Evolutionary conservation across 2,329 filamentous ascomycete genomes (phyloP).

Genomic region (Cyclaneusma minus): DNA sequence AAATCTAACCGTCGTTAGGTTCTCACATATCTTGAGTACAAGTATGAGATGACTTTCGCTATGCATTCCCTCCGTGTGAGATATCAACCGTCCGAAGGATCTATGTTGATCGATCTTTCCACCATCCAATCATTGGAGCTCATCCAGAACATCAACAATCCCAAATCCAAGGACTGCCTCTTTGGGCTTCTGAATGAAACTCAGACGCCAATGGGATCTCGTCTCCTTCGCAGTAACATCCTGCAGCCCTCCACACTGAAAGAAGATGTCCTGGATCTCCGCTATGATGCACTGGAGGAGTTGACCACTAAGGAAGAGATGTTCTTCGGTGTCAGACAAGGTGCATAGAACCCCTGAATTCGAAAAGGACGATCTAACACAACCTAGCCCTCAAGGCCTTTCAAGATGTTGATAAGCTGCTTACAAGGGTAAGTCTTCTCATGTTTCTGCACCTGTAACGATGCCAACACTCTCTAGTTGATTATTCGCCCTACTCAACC

Average conservation of each 20-base stretch:
- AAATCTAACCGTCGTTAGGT: conserved; percentile 31
- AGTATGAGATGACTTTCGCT: conserved; percentile 52
- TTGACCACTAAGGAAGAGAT: conserved; percentile 69
- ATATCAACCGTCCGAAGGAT: conserved; percentile 77
- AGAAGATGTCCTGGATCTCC: conserved; percentile 45
- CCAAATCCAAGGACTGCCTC: conserved; percentile 67
- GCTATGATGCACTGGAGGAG: conserved; percentile 76
- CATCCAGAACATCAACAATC: conserved; percentile 68
- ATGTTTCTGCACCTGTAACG: background rate
- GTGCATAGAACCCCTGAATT: too few relatives aligned
- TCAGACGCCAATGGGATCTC: conserved; percentile 72
- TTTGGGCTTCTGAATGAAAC: conserved; percentile 80
- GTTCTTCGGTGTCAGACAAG: conserved; percentile 61
- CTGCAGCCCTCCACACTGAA: conserved; percentile 70
- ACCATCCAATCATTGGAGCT: conserved; percentile 80
- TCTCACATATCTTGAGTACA: conserved; percentile 65
- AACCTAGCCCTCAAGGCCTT: conserved; percentile 53
- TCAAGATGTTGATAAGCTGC: conserved; percentile 62
- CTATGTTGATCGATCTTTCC: conserved; percentile 89
- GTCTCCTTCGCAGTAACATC: conserved; percentile 72
- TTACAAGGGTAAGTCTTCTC: conserved; percentile 46
- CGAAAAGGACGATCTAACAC: conserved; percentile 11
- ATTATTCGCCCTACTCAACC: conserved; percentile 57
- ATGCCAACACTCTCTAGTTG: conserved; percentile 32
- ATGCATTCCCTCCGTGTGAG: conserved; percentile 71